A percentile compares a stretch with the other conserved stretches of the same genome.
These are phyloP conservation scores for Lepiota venenata DNA, from an alignment of 768 basidiomycete genomes.

Conservation along the genomic window DNA sequence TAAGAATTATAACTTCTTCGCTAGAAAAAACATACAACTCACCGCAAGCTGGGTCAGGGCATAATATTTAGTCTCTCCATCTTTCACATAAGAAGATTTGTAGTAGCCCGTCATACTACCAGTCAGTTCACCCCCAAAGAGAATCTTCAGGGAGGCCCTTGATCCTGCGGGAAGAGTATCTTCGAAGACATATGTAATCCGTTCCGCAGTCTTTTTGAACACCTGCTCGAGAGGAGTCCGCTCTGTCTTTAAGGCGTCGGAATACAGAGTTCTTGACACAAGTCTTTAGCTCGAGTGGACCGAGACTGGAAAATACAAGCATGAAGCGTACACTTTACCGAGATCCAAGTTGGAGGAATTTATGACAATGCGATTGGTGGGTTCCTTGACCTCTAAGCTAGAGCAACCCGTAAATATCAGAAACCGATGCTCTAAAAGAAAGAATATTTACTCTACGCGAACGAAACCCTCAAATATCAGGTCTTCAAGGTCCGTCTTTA, in stretches of 20 bases:
- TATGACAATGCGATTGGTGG: conserved; percentile 60
- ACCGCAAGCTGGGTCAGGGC: conserved; percentile 91
- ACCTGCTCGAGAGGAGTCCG: conserved; percentile 40
- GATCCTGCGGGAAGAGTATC: conserved; percentile 62
- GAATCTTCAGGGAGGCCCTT: conserved; percentile 66
- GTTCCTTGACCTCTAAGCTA: conserved; percentile 61
- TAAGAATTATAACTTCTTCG: not conserved
- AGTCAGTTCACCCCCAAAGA: conserved; percentile 66
- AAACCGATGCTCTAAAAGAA: not conserved
- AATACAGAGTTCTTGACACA: conserved; percentile 41
- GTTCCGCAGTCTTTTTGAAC: conserved; percentile 61
- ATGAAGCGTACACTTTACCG: conserved; percentile 39
- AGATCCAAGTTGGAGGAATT: conserved; percentile 63
- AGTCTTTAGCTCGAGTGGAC: not conserved
- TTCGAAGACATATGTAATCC: conserved; percentile 58
- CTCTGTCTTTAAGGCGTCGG: conserved; percentile 48
- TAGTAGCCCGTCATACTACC: conserved; percentile 84
- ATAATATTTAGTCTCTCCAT: conserved; percentile 64
- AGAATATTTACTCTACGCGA: conserved; percentile 53
- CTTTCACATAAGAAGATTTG: conserved; percentile 58
- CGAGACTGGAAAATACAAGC: not conserved
- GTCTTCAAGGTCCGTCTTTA: conserved; percentile 81
- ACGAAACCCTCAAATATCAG: conserved; percentile 75
- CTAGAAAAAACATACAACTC: conserved; percentile 6
- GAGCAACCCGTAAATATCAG: conserved; percentile 2